Evolutionary conservation across 306 rosid species (phyloP).

Genomic region (Quercus ilex): DNA sequence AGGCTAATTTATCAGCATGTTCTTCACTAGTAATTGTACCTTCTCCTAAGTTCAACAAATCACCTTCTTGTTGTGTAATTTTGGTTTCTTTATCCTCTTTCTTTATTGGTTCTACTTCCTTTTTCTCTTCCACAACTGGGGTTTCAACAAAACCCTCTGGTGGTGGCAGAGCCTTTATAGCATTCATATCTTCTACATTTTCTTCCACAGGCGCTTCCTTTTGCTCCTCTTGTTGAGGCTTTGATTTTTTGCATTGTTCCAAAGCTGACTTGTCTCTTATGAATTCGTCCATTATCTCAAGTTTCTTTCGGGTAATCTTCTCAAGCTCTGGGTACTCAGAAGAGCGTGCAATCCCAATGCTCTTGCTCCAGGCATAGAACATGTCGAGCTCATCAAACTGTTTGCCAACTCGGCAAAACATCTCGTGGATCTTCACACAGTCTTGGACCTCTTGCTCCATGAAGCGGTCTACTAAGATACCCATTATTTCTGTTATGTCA

Average conservation of each 20-base stretch:
- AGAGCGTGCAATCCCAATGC: conserved; percentile 64
- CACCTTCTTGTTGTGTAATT: conserved; percentile 39
- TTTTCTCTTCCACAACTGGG: conserved; percentile 20
- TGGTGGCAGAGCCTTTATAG: conserved; percentile 65
- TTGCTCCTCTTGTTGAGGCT: neutral
- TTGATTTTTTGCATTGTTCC: conserved; percentile 19
- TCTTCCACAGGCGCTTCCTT: conserved; percentile 10
- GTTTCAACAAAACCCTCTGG: conserved; percentile 38
- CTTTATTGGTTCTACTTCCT: conserved; percentile 15
- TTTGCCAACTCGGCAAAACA: conserved; percentile 72
- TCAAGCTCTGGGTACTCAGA: conserved; percentile 86
- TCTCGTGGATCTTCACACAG: conserved; percentile 60
- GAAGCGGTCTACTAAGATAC: conserved; percentile 62
- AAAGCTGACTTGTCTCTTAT: conserved; percentile 53
- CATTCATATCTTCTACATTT: conserved; percentile 43
- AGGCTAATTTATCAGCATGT: conserved; percentile 48
- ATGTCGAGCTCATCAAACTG: conserved; percentile 82
- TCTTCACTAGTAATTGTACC: conserved; percentile 34
- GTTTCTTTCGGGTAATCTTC: conserved; percentile 61
- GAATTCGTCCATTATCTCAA: conserved; percentile 76
- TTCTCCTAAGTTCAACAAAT: conserved; percentile 66
- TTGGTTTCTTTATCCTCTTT: conserved; percentile 23
- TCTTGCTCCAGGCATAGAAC: conserved; percentile 69
- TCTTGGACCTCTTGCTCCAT: conserved; percentile 50
- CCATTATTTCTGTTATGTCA: conserved; percentile 62